Percentiles rank a stretch among this genome's conserved stretches.
These are phyloP conservation scores for Murraya koenigii DNA, from an alignment of 345 rosid genomes.

Conservation along the genomic window DNA sequence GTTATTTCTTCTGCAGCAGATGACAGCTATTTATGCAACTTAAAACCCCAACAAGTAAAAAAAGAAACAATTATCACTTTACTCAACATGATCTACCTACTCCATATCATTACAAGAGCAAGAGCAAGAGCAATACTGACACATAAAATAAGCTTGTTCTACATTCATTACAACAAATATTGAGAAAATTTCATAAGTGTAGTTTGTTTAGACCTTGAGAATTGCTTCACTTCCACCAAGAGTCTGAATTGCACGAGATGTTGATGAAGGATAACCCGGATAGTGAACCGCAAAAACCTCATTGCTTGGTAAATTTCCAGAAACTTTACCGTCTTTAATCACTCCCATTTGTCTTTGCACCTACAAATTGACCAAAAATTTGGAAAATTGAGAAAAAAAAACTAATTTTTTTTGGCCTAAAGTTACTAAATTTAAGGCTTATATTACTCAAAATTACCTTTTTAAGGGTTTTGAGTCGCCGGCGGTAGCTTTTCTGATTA, in stretches of 20 bases:
- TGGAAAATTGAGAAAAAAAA: no score
- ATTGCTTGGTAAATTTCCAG: conserved; percentile 58
- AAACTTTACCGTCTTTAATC: conserved; percentile 60
- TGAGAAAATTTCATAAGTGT: not conserved
- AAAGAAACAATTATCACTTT: not conserved
- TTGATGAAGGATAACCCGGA: conserved; percentile 86
- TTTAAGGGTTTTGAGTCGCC: no score
- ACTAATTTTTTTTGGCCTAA: no score
- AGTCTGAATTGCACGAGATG: conserved; percentile 65
- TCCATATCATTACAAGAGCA: not conserved
- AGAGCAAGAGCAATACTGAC: not conserved
- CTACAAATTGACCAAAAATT: not conserved
- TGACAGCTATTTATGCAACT: not conserved
- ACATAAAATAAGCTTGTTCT: not conserved
- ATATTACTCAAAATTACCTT: no score
- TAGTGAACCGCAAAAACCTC: conserved; percentile 68
- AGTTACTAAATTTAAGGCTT: no score
- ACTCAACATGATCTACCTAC: not conserved
- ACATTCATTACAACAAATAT: not conserved
- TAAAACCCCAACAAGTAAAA: not conserved
- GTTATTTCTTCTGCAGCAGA: not conserved
- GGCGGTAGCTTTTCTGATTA: no score
- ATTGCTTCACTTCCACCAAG: conserved; percentile 83
- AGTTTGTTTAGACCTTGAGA: conserved; percentile 32
- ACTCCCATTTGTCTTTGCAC: conserved; percentile 42